These are phyloP conservation scores for Spinacia oleracea DNA, from an alignment of 179 eudicot species.

Conservation along the genomic window DNA sequence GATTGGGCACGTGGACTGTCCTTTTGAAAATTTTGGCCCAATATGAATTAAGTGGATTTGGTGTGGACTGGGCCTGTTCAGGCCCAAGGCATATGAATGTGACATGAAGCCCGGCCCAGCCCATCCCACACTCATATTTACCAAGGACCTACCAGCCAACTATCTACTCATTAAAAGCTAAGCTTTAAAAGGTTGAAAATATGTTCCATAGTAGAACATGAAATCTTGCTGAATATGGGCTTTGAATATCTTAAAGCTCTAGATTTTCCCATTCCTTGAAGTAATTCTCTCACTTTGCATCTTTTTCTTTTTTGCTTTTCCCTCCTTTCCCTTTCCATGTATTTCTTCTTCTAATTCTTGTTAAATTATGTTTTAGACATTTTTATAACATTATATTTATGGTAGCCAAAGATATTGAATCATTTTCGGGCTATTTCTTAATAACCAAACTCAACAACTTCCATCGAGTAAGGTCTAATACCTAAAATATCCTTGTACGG, in stretches of 20 bases:
- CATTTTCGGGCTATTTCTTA: no score
- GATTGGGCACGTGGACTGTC: no score
- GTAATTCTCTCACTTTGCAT: conserved; percentile 18
- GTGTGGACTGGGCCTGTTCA: no score
- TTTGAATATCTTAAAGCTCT: conserved; percentile 21
- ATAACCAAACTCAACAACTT: no score
- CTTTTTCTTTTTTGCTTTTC: not conserved
- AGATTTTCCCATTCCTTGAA: conserved; percentile 14
- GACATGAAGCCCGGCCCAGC: no score
- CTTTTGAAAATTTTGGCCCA: no score
- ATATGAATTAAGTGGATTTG: no score
- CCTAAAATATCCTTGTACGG: no score
- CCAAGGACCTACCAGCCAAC: no score
- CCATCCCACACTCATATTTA: no score
- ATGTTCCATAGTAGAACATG: not conserved
- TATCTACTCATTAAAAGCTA: not conserved
- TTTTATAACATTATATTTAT: not conserved
- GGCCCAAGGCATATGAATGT: no score
- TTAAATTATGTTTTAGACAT: not conserved
- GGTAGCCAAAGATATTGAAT: not conserved
- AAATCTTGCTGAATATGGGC: not conserved
- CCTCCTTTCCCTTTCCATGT: not conserved
- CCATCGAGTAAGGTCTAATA: no score
- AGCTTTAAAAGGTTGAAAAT: not conserved
- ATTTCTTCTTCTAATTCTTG: not conserved